A percentile compares a stretch with the other conserved stretches of the same genome.
phyloP scores from a whole-genome alignment of 768 basidiomycete species.

The Lentinula edodes region DNA sequence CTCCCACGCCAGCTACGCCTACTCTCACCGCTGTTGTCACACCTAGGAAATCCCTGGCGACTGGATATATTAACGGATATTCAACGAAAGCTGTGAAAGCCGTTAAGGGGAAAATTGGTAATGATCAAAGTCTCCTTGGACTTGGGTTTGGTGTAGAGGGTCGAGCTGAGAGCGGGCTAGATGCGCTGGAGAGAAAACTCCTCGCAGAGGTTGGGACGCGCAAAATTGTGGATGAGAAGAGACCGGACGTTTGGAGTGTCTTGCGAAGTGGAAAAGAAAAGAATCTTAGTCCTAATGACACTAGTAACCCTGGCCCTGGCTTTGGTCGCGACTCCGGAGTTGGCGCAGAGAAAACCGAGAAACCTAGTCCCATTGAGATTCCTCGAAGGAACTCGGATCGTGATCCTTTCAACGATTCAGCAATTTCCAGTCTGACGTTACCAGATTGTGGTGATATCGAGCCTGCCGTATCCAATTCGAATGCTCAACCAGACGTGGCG shows the following conservation, averaged over 20 bases:
- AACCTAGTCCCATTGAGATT: conserved; percentile 28
- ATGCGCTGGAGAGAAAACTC: conserved; percentile 65
- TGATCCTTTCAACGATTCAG: conserved; percentile 43
- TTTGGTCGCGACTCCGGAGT: conserved; percentile 3
- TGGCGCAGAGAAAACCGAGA: conserved; percentile 10
- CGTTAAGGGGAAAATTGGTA: conserved; percentile 8
- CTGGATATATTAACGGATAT: background rate
- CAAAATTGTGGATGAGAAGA: conserved; percentile 27
- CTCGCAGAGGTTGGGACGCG: conserved; percentile 72
- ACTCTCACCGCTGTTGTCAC: conserved; percentile 38
- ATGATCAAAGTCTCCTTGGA: background rate
- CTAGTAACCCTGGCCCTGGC: background rate
- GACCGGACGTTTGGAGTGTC: conserved; percentile 28
- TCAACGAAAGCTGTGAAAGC: conserved; percentile 6
- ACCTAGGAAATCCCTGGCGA: conserved; percentile 18
- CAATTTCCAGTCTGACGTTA: conserved; percentile 51
- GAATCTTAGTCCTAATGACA: background rate
- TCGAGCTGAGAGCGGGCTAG: conserved; percentile 50
- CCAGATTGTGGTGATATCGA: conserved; percentile 25
- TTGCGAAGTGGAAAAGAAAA: conserved; percentile 10
- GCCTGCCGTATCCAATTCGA: conserved; percentile 7
- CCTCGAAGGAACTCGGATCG: conserved; percentile 22
- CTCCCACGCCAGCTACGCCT: conserved; percentile 47
- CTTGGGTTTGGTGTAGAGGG: background rate
- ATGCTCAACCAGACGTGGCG: background rate